A percentile compares a stretch with the other conserved stretches of the same genome.
These are phyloP conservation scores for Pyrus communis DNA, from an alignment of 306 rosid genomes.

Conservation along the genomic window DNA sequence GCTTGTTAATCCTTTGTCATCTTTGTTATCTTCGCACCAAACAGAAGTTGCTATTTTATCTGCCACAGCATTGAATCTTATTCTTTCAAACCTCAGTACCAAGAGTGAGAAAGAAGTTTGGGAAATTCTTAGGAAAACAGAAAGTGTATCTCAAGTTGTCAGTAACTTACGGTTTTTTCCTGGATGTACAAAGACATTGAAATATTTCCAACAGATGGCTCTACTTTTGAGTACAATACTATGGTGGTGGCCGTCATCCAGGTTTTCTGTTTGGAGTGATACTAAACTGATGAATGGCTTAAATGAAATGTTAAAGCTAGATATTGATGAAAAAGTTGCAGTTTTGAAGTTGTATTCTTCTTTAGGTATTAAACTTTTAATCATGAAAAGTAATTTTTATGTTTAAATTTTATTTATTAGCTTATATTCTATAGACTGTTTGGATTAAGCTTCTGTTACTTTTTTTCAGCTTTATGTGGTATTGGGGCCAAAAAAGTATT, in stretches of 20 bases:
- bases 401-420: slow-evolving; percentile 1
- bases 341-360: slow-evolving; percentile 72
- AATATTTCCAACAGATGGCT: slow-evolving; percentile 52
- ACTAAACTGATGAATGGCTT: slow-evolving; percentile 42
- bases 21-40: slow-evolving; percentile 46
- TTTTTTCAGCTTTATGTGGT: slow-evolving; percentile 67
- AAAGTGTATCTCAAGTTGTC: slow-evolving; percentile 32
- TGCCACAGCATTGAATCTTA: slow-evolving; percentile 52
- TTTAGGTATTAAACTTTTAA: slow-evolving; percentile 48
- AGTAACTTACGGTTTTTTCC: slow-evolving; percentile 29
- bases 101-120: slow-evolving; percentile 50
- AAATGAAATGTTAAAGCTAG: slow-evolving; percentile 31
- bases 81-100: slow-evolving; percentile 48
- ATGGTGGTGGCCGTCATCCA: slow-evolving; percentile 59
- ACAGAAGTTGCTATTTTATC: slow-evolving; percentile 46
- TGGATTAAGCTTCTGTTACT: slow-evolving; percentile 10
- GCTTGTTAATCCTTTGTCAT: slow-evolving; percentile 56
- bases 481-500: slow-evolving; percentile 51
- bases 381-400: neutral
- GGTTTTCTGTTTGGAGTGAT: slow-evolving; percentile 61
- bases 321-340: slow-evolving; percentile 31
- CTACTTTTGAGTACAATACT: slow-evolving; percentile 70
- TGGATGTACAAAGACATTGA: slow-evolving; percentile 29
- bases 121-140: slow-evolving; percentile 45
- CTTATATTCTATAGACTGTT: slow-evolving; percentile 8